Percentiles rank a stretch among this genome's conserved stretches.
Evolutionary conservation across 1,284 basidiomycete species (phyloP).

Genomic region (Naganishia sp.): DNA sequence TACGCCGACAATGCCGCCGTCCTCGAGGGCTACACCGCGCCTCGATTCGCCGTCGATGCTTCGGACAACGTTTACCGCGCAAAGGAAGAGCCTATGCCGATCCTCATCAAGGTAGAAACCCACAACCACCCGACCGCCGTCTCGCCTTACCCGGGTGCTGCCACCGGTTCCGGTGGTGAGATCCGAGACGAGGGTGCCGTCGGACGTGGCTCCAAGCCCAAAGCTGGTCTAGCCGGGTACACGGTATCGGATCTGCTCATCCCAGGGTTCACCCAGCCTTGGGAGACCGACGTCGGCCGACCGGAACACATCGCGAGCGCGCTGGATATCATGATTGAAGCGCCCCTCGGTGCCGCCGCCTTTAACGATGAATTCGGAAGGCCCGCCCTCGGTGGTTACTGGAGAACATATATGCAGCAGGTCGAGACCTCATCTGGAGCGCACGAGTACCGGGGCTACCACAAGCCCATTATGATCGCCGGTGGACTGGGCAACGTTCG

Average conservation of each 20-base stretch:
- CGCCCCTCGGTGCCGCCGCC: slow-evolving; percentile 87
- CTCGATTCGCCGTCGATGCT: slow-evolving; percentile 70
- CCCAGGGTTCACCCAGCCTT: slow-evolving; percentile 81
- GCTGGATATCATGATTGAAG: slow-evolving; percentile 96
- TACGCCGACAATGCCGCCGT: slow-evolving; percentile 99
- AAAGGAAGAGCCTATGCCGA: slow-evolving; percentile 72
- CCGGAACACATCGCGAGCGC: slow-evolving; percentile 90
- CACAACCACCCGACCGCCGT: slow-evolving; percentile 99
- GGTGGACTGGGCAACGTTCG: slow-evolving; percentile 94
- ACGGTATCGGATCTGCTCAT: slow-evolving; percentile 93
- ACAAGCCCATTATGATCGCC: slow-evolving; percentile 99
- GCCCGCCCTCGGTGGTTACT: slow-evolving; percentile 75
- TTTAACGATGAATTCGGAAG: slow-evolving; percentile 99
- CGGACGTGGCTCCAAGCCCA: slow-evolving; percentile 91
- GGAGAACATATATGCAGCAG: slow-evolving; percentile 82
- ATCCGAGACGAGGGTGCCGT: slow-evolving; percentile 98
- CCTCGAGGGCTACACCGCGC: slow-evolving; percentile 73
- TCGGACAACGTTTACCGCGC: slow-evolving; percentile 60
- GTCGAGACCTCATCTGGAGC: slow-evolving; percentile 64
- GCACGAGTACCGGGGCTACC: slow-evolving; percentile 73
- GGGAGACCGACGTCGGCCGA: slow-evolving; percentile 85
- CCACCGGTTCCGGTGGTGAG: slow-evolving; percentile 96
- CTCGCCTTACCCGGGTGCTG: slow-evolving; percentile 95
- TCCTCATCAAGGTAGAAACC: slow-evolving; percentile 97
- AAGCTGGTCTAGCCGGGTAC: slow-evolving; percentile 92